phyloP scores from a whole-genome alignment of 805 yeast genomes.

The Sugiyamaella lignohabitans region DNA sequence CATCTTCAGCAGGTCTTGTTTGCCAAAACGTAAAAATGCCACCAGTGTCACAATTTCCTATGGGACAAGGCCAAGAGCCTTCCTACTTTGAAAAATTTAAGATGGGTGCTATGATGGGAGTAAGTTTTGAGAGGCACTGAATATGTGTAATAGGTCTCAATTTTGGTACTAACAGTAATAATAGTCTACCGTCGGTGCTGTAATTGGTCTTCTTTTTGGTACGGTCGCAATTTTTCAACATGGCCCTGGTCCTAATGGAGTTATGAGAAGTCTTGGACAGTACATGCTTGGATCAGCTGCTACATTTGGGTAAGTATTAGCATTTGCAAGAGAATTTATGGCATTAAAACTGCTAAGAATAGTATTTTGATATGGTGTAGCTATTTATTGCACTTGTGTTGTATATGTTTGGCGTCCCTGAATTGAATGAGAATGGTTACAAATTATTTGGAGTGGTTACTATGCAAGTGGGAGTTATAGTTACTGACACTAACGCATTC shows the following conservation, averaged over 20 bases:
- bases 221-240: constrained; percentile 72
- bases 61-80: constrained; percentile 38
- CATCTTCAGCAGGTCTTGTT: not conserved
- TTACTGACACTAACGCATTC: not conserved
- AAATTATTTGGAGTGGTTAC: too few relatives aligned
- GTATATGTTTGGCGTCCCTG: too few relatives aligned
- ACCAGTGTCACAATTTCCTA: constrained; percentile 26
- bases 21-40: constrained; percentile 24
- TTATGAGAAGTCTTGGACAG: constrained; percentile 93
- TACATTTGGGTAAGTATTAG: constrained; percentile 74
- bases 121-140: too few relatives aligned
- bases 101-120: constrained; percentile 98
- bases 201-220: constrained; percentile 92
- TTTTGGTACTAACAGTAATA: not conserved
- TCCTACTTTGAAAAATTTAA: constrained; percentile 93
- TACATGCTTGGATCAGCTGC: constrained; percentile 95
- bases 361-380: too few relatives aligned
- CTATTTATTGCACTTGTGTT: too few relatives aligned
- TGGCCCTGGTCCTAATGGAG: constrained; percentile 99
- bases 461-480: too few relatives aligned
- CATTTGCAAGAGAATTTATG: constrained; percentile 4
- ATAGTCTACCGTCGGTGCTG: constrained; percentile 73
- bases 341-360: too few relatives aligned
- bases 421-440: too few relatives aligned
- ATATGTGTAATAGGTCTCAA: too few relatives aligned